Evolutionary conservation across 106 monocot genomes (phyloP), one percentile per base, ranked within the genome.

Genomic region (Platanthera guangdongensis): DNA sequence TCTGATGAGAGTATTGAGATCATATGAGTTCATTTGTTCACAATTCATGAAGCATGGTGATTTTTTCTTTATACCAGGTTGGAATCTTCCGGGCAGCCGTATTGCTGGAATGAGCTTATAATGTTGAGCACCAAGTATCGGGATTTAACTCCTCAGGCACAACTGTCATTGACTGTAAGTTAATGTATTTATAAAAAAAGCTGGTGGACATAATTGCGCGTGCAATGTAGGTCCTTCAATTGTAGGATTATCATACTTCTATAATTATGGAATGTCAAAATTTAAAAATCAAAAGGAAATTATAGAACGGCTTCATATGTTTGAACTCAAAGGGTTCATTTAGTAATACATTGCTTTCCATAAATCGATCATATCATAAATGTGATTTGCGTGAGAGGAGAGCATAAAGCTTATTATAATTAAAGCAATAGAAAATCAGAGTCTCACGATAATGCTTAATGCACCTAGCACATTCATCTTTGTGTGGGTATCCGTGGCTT

Each of bases 101-200:
- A 91, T 81, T 91, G 91, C 62, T 97, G 94, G 93, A 94, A 91
- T 80, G 94, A 97, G 76, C 82, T 85, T 60, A 86, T 97, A 55
- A 97, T 89, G 15, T 57, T 97, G 51, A 94, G 86, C 77, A 83
- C 94, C 18, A 97, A 97, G 70, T 97, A 97, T 81, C 78, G 97
- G n/a, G 97, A 97, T 75, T 80, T 97, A 50, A 97, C 97, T 69
- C 85, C 91, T 49, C 86, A 82, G 52, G 82, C 97, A 15, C 97
- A 94, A 74, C 91, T 97, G 75, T 84, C 86, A 50, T 74, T 97
- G 28, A 97, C 97, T 25, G 97, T 97, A 83, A 84, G 87, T 78
- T 67, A 54, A 47, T 60, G 9, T 75, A 32, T 8, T 48, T 25
- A 15, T 81, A 10, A 21, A 63, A 48, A 4, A 71, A 2, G 45